Base-by-base conservation (phyloP, 768 basidiomycete genomes). In the Chalciporus piperatus region DNA sequence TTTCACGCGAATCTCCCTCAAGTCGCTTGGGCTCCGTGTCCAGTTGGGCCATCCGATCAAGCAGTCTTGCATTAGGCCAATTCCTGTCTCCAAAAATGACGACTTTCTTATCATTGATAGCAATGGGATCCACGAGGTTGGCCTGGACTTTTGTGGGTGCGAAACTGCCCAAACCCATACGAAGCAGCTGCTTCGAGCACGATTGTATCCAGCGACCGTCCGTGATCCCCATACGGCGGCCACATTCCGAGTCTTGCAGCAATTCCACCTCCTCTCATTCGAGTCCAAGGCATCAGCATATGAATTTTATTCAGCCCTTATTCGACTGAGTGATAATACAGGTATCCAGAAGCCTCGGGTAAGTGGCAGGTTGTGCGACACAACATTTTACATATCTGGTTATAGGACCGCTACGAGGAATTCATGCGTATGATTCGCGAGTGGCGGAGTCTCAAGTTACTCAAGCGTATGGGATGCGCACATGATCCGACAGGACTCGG, bases 241-340 rank as follows among this genome's bases (percentile, higher is more conserved):
- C 2, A 74, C 70, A 0, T 70, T 74, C 41, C 30, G 38, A 0
- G 51, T 67, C 6, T 59, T 74, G 0, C 47, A 66, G 11, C 43
- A 51, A 3, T 73, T 72, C 39, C 73, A 76, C 16, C 17, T 69
- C 2, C 49, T 70, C 3, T 61, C 62, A 0, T 63, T 72, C 13
- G 60, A 69, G 33, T 67, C 64, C 0, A 74, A 74, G 45, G 25
- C 63, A 0, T 70, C 67, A 0, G 59, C 49, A 0, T 72, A 58
- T 30, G 66, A 72, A 30, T 74, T 65, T 50, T 74, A 72, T 46
- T 52, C 52, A 1, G 33, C 61, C 0, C 43, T 75, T 1, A 55
- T 39, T 2, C 52, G 61, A 7, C 32, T 48, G n/a, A 69, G 68
- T 0, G 66, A 74, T 40, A 74, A 73, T 44, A 67, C 61, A 6